Evolutionary conservation across 2,329 filamentous ascomycete species (phyloP).

Genomic region (Alternaria incomplexa): DNA sequence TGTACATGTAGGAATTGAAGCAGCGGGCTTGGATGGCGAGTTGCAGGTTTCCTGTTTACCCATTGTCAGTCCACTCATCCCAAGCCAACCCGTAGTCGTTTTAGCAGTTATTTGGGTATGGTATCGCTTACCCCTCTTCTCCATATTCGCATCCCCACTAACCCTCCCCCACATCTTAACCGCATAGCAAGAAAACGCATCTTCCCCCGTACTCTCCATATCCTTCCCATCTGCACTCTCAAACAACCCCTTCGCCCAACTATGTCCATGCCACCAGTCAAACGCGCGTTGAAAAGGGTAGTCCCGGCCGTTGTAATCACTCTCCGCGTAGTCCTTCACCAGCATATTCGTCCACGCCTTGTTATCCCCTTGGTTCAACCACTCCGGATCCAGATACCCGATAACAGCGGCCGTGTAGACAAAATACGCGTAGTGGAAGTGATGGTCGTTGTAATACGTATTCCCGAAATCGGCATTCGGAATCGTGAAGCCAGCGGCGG

Average conservation of each 20-base stretch:
- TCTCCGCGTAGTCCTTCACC: conserved; percentile 83
- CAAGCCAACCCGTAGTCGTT: no score
- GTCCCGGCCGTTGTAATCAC: conserved; percentile 65
- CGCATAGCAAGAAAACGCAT: conserved; percentile 84
- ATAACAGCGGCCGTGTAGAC: conserved; percentile 86
- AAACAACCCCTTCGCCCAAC: conserved; percentile 84
- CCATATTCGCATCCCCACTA: conserved; percentile 77
- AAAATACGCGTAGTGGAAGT: conserved; percentile 80
- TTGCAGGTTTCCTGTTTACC: conserved; percentile 73
- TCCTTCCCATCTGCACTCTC: conserved; percentile 77
- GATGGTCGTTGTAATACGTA: conserved; percentile 75
- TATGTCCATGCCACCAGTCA: conserved; percentile 95
- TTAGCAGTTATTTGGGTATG: no score
- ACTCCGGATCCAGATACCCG: conserved; percentile 75
- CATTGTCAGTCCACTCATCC: neutral
- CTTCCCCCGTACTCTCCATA: conserved; percentile 88
- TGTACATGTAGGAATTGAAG: conserved; percentile 82
- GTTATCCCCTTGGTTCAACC: conserved; percentile 69
- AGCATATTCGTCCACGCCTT: conserved; percentile 82
- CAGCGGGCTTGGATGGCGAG: conserved; percentile 77
- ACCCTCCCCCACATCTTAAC: conserved; percentile 93
- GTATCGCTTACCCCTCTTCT: conserved; percentile 71
- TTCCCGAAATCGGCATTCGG: conserved; percentile 82
- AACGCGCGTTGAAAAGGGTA: conserved; percentile 86
- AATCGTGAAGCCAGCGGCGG: conserved; percentile 76